Conservation (phyloP, 208 protist genomes). For the Leishmania mexicana region DNA sequence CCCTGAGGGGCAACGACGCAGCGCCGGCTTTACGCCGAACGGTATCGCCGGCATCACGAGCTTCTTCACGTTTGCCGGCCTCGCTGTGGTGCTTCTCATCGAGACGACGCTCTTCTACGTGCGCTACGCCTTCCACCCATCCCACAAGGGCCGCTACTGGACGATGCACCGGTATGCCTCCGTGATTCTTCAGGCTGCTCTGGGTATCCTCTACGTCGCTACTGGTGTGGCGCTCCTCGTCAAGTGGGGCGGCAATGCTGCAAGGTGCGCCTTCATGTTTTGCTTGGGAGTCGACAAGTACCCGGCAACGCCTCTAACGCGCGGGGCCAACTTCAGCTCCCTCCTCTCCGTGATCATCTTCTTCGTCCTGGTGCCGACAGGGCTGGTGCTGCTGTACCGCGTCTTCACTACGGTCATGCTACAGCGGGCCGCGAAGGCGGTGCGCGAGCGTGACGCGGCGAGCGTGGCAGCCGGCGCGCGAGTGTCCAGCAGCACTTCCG, state of each 20-base stretch:
- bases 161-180: slow-evolving; percentile 18
- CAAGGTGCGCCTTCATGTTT: slow-evolving; percentile 23
- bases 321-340: slow-evolving; percentile 4
- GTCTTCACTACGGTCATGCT: not conserved
- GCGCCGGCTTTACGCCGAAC: not conserved
- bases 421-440: slow-evolving; percentile 5
- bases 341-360: slow-evolving; percentile 5
- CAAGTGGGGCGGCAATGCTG: slow-evolving; percentile 8
- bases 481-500: not conserved
- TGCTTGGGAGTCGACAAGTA: slow-evolving; percentile 23
- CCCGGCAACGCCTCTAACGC: not conserved
- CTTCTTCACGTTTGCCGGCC: slow-evolving; percentile 21
- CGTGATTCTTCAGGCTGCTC: slow-evolving; percentile 7
- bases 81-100: slow-evolving; percentile 19
- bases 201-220: slow-evolving; percentile 17
- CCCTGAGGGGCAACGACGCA: not conserved
- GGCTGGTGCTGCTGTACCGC: slow-evolving; percentile 22
- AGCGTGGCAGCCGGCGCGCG: not conserved
- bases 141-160: slow-evolving; percentile 18
- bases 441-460: not conserved
- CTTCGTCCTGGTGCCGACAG: slow-evolving; percentile 15
- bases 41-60: slow-evolving; percentile 7
- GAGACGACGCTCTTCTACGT: slow-evolving; percentile 21
- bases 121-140: slow-evolving; percentile 23
- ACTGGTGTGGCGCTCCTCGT: slow-evolving; percentile 13